phyloP scores from a whole-genome alignment of 2,329 filamentous ascomycete species.

The Curvularia verruculosa region DNA sequence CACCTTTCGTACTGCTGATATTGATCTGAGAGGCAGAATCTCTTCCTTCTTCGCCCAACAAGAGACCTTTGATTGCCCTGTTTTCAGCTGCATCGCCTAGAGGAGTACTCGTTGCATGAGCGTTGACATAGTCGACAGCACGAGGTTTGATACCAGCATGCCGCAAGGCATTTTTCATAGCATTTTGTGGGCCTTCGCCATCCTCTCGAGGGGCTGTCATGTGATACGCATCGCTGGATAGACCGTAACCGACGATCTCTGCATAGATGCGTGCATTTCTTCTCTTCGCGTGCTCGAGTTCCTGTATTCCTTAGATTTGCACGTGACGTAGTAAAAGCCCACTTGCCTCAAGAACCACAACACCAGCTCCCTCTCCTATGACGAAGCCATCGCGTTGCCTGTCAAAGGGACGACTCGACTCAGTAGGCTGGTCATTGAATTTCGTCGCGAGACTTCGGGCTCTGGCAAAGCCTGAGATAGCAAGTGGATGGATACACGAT shows the following conservation, averaged over 20 bases:
- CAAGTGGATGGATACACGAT: slow-evolving; percentile 92
- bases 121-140: slow-evolving; percentile 89
- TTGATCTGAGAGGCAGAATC: slow-evolving; percentile 69
- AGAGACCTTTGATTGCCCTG: slow-evolving; percentile 75
- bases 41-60: slow-evolving; percentile 75
- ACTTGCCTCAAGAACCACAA: slow-evolving; percentile 77
- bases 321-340: neutral
- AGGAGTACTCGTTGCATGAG: slow-evolving; percentile 87
- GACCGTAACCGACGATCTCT: slow-evolving; percentile 86
- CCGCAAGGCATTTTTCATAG: slow-evolving; percentile 83
- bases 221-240: slow-evolving; percentile 88
- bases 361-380: slow-evolving; percentile 87
- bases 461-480: slow-evolving; percentile 88
- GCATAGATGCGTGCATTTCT: slow-evolving; percentile 85
- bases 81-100: slow-evolving; percentile 91
- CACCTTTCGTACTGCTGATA: slow-evolving; percentile 92
- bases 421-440: slow-evolving; percentile 73
- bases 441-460: slow-evolving; percentile 83
- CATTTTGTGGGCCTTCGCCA: slow-evolving; percentile 78
- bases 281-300: slow-evolving; percentile 82
- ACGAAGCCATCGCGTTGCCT: slow-evolving; percentile 81
- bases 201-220: slow-evolving; percentile 89
- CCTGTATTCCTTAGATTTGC: slow-evolving; percentile 51
- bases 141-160: slow-evolving; percentile 72
- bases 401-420: slow-evolving; percentile 88